Percentiles rank a stretch among this genome's conserved stretches.
Evolutionary conservation across 106 monocot species (phyloP).

Genomic region (Acanthochlamys bracteata): DNA sequence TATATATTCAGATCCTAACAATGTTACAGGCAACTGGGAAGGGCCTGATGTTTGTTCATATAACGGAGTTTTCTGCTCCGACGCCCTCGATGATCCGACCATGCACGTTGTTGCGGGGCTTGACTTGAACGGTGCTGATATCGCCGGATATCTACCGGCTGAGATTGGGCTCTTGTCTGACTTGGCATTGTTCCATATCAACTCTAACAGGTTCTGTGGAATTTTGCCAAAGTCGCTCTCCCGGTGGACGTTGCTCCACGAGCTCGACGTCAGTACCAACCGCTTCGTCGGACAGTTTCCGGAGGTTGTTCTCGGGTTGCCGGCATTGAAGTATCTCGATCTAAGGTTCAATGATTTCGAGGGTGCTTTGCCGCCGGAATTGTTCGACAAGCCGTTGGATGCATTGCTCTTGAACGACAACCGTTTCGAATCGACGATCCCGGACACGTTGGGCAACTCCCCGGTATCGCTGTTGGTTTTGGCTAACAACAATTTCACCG

Average conservation of each 20-base stretch:
- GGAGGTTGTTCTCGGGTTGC: constrained; percentile 5
- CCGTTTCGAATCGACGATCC: not conserved
- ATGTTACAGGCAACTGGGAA: constrained; percentile 7
- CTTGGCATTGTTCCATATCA: constrained; percentile 33
- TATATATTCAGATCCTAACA: constrained; percentile 7
- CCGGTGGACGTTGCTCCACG: not conserved
- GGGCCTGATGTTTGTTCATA: constrained; percentile 7
- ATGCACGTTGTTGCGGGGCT: constrained; percentile 21
- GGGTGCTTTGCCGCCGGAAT: not conserved
- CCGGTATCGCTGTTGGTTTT: constrained; percentile 1
- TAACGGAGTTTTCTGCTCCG: constrained; percentile 8
- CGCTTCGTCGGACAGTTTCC: constrained; percentile 9
- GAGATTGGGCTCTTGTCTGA: constrained; percentile 42
- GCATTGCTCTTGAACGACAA: constrained; percentile 12
- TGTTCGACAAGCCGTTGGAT: constrained; percentile 8
- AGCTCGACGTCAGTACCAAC: constrained; percentile 13
- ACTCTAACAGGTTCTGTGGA: constrained; percentile 44
- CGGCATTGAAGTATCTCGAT: constrained; percentile 10
- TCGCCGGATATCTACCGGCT: constrained; percentile 37
- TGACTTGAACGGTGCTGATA: constrained; percentile 36
- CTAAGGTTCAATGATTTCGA: constrained; percentile 15
- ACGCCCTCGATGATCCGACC: not conserved
- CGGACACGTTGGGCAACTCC: constrained; percentile 10
- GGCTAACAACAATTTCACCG: constrained; percentile 12
- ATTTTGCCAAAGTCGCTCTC: constrained; percentile 31